These are phyloP conservation scores for Pugionium dolabratum DNA, from an alignment of 345 rosid species.

Conservation along the genomic window DNA sequence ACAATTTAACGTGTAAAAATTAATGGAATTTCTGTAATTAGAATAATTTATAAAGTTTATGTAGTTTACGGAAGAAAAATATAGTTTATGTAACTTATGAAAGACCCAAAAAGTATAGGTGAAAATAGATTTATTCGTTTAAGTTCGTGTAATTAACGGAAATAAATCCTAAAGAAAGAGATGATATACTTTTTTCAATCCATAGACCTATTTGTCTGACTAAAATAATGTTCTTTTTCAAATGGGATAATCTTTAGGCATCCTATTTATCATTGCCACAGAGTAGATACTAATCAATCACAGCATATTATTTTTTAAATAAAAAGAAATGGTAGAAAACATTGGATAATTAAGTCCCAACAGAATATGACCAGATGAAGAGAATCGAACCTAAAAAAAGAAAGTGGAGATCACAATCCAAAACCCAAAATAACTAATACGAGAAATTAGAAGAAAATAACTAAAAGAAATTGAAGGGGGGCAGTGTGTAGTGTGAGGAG, in stretches of 20 bases:
- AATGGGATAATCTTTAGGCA: neutral
- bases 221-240: neutral
- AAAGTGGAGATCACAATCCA: conserved; percentile 57
- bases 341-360: conserved; percentile 34
- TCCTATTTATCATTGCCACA: neutral
- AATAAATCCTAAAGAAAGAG: too few species aligned
- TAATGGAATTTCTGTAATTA: too few species aligned
- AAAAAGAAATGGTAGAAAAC: conserved; percentile 8
- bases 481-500: conserved; percentile 31
- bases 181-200: neutral
- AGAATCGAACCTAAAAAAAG: conserved; percentile 37
- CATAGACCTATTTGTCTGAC: conserved; percentile 10
- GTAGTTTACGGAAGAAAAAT: too few species aligned
- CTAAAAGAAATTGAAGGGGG: conserved; percentile 42
- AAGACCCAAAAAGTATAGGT: too few species aligned
- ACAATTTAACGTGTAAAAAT: too few species aligned
- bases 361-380: conserved; percentile 35
- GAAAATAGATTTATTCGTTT: too few species aligned
- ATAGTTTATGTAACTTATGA: too few species aligned
- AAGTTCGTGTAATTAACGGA: too few species aligned
- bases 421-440: conserved; percentile 15
- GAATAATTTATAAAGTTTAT: too few species aligned
- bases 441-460: conserved; percentile 39
- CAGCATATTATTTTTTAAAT: neutral
- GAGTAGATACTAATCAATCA: neutral